Base-by-base conservation (phyloP, 2,329 filamentous ascomycete genomes). In the Talaromyces sp. region DNA sequence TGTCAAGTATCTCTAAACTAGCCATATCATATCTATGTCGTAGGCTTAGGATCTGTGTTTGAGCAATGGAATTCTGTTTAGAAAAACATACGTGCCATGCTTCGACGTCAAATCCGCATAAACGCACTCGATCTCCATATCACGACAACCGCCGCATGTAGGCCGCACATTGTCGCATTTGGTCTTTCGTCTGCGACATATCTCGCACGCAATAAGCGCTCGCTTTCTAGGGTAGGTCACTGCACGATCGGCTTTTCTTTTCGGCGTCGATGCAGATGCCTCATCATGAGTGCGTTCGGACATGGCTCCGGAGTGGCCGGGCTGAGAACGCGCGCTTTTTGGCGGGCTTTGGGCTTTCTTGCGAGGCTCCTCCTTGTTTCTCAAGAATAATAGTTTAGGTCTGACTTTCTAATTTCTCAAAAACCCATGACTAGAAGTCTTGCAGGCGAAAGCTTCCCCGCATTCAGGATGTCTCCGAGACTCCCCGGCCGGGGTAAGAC, bases 101-200 rank as follows among this genome's bases (percentile, higher is more conserved):
- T 33, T 36, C 42, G 56, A 42, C n/a, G 25, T 42, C n/a, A 25
- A 33, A 28, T 49, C 56, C 10, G 27, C 27, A 44, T 58, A 58
- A 11, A 36, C 28, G 44, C 56, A 58, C 19, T 49, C 22, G 1
- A 27, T 39, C 9, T 27, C 56, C 25, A 58, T 36, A 36, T 52
- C 47, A 36, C 17, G 27, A 28, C 56, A 58, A 22, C 19, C 28
- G 11, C 15, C 27, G 39, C 56, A 58, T n/a, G 42, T 58, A 22
- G 56, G 56, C 27, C 56, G 56, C 11, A 51, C 44, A 33, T 58
- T 58, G 28, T 58, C 56, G n/a, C 56, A 58, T 28, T 58, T 58
- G 27, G 39, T 44, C 56, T 58, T 58, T 15, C 56, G 42, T 22
- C 42, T 49, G n/a, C 56, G 56, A 33, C 56, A 58, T 52, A 44